Evolutionary conservation across 495 filamentous ascomycete species (phyloP), one percentile per base, ranked within the genome.

Genomic region (Daldinia vernicosa): DNA sequence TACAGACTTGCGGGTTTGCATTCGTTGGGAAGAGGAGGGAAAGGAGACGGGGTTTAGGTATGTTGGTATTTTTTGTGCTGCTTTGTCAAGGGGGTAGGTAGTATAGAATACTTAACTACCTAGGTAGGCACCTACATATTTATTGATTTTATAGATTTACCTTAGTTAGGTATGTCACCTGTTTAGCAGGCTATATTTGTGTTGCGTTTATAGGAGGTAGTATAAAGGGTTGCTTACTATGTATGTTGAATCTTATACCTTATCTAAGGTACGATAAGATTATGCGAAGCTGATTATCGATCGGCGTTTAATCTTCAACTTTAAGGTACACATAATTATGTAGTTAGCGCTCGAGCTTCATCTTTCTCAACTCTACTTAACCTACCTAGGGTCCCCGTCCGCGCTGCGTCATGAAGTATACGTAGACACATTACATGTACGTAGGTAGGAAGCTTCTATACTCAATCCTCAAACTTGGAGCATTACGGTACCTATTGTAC

Each of bases 231-330:
- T 22, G 11, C 24, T 52, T 52, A n/a, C n/a, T n/a, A n/a, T n/a
- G n/a, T n/a, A 27, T 28, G 32, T 37, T 57, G 32, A n/a, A 22
- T 24, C 11, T 27, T 59, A 37, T 66, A 27, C 24, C 40, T 59
- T 58, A 57, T 33, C 45, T 62, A 39, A 37, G 50, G 14, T 51
- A 39, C 8, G 26, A 57, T 56, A 51, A 33, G 58, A 69, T 56
- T 39, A 57, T 62, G 52, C 50, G 30, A 22, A 28, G 22, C 8
- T 37, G 17, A 19, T 19, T 32, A 55, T 32, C n/a, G 52, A 33
- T 55, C 7, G 52, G 15, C 8, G 9, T 14, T 55, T 35, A 56
- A 56, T 19, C 27, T 56, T 56, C 53, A 14, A 33, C 14, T 33
- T 32, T 28, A 28, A 28, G 27, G 0, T 24, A 32, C n/a, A 55